Evolutionary conservation across 108 stramenopile species (phyloP).

Genomic region (Licmophora abbreviata): DNA sequence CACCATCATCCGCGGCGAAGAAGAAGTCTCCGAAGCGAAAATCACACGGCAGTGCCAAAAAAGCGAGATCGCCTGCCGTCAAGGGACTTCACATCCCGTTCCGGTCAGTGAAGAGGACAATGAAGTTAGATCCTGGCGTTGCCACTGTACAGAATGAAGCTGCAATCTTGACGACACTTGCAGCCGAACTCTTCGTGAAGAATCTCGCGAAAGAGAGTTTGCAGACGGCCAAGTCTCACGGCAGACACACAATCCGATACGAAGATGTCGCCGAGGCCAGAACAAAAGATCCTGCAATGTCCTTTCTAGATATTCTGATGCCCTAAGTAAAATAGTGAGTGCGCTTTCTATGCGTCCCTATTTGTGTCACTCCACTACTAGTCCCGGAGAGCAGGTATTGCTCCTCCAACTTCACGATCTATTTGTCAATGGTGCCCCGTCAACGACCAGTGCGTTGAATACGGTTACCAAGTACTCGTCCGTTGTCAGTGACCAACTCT

Average conservation of each 20-base stretch:
- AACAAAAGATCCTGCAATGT: slow-evolving; percentile 47
- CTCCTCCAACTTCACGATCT: too few relatives aligned
- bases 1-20: not conserved
- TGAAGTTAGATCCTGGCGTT: slow-evolving; percentile 77
- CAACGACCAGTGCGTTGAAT: too few relatives aligned
- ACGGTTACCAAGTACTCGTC: too few relatives aligned
- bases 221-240: slow-evolving; percentile 48
- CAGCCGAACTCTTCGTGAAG: slow-evolving; percentile 67
- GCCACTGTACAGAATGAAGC: slow-evolving; percentile 86
- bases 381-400: too few relatives aligned
- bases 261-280: slow-evolving; percentile 83
- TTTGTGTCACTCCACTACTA: not conserved
- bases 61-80: slow-evolving; percentile 51
- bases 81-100: slow-evolving; percentile 73
- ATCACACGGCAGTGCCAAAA: slow-evolving; percentile 6
- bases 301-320: slow-evolving; percentile 62
- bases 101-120: slow-evolving; percentile 70
- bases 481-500: too few relatives aligned
- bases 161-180: slow-evolving; percentile 67
- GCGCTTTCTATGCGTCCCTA: not conserved
- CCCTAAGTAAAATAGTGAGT: slow-evolving; percentile 24
- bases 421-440: too few relatives aligned
- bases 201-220: slow-evolving; percentile 64
- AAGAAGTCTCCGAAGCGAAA: slow-evolving; percentile 11
- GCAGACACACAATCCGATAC: slow-evolving; percentile 71